phyloP scores from a whole-genome alignment of 192 early-diverging fungal species.

The Rhizophagus prolifer region DNA sequence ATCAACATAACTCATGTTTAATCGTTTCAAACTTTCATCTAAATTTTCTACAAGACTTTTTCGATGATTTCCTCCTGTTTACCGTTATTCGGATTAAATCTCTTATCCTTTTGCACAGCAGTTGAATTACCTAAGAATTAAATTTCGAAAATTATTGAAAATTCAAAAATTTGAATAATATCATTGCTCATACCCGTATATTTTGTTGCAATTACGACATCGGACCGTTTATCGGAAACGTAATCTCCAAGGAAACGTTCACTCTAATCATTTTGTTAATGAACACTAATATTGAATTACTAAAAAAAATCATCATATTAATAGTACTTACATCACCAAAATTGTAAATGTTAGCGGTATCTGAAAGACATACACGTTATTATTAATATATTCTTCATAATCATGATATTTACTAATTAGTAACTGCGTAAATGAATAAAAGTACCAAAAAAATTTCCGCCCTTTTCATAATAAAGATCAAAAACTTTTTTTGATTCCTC shows the following conservation, averaged over 20 bases:
- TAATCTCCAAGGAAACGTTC: slow-evolving; percentile 50
- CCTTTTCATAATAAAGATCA: slow-evolving; percentile 46
- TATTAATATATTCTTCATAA: not conserved
- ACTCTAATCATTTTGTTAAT: not conserved
- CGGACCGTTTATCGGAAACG: slow-evolving; percentile 42
- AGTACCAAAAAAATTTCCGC: slow-evolving; percentile 51
- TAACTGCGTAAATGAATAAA: no score
- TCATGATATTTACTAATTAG: not conserved
- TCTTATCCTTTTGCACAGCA: not conserved
- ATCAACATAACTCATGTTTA: slow-evolving; percentile 35
- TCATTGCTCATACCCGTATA: slow-evolving; percentile 18
- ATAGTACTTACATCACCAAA: not conserved
- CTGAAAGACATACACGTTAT: no score
- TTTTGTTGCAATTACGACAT: slow-evolving; percentile 53
- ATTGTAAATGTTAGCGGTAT: not conserved
- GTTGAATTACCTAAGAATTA: not conserved
- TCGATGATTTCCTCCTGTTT: slow-evolving; percentile 22
- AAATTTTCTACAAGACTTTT: slow-evolving; percentile 40
- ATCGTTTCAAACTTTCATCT: slow-evolving; percentile 43
- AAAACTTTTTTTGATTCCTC: slow-evolving; percentile 45
- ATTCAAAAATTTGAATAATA: not conserved
- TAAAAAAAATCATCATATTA: not conserved
- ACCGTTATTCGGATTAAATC: not conserved
- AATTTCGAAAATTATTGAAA: not conserved
- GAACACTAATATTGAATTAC: no score